Evolutionary conservation across 768 basidiomycete species (phyloP), one percentile per base, ranked within the genome.

Genomic region (Flagelloscypha sp.): DNA sequence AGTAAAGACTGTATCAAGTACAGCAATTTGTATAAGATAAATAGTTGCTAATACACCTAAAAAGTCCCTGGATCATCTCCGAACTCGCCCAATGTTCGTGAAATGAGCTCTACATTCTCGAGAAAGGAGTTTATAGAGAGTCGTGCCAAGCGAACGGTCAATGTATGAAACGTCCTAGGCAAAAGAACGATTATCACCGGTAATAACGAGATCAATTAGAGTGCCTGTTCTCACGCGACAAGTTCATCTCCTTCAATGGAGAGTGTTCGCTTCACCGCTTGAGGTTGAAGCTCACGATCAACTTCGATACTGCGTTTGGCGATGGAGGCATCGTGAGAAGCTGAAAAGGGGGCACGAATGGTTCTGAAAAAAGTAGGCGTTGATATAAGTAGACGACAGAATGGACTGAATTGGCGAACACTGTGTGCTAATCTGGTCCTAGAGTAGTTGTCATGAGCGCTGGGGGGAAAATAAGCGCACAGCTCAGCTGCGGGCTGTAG

Each of bases 291-390:
- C 57, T 93, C 90, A 13, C 67, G 61, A 57, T 95, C 90, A 21
- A 95, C 90, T 42, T 84, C 79, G 51, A 95, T 84, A 42, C 75
- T 80, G 55, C 79, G 76, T 52, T 79, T 83, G 17, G 84, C 89
- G 46, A 90, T 85, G 31, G 56, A 50, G 7, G 92, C 92, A 50
- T 95, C 88, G 43, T 78, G 66, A 16, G 63, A 53, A 15, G 74
- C 79, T 15, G 72, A 67, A 45, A 94, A 89, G 7, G 90, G 92
- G 27, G 93, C 77, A 30, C 76, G 72, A 39, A 92, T 59, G 4
- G 74, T 78, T 30, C 84, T 77, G n/a, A n/a, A n/a, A n/a, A n/a
- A n/a, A n/a, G n/a, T n/a, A n/a, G n/a, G n/a, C n/a, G n/a, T n/a
- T n/a, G n/a, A n/a, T n/a, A n/a, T n/a, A n/a, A n/a, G n/a, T n/a